Percentiles rank a stretch among this genome's conserved stretches.
Evolutionary conservation across 371 early-diverging fungal species (phyloP).

Genomic region (Neoconidiobolus thromboides): DNA sequence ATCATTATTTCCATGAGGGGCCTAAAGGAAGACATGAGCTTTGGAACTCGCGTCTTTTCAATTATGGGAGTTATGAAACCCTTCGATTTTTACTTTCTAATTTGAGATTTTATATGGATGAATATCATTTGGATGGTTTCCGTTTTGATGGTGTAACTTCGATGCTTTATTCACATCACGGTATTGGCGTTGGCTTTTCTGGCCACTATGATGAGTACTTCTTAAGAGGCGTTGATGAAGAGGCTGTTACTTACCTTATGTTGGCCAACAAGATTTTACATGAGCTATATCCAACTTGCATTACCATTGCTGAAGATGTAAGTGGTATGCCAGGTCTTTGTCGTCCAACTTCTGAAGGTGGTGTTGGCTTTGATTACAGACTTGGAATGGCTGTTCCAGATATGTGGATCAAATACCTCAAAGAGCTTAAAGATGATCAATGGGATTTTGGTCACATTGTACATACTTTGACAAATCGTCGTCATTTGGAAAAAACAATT

Average conservation of each 20-base stretch:
- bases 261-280: slow-evolving; percentile 78
- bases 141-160: slow-evolving; percentile 94
- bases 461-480: slow-evolving; percentile 78
- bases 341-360: slow-evolving; percentile 75
- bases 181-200: slow-evolving; percentile 80
- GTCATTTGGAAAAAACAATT: slow-evolving; percentile 69
- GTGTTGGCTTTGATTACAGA: slow-evolving; percentile 93
- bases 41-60: slow-evolving; percentile 89
- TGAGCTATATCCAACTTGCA: slow-evolving; percentile 44
- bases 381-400: slow-evolving; percentile 94
- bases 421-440: slow-evolving; percentile 78
- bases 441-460: slow-evolving; percentile 80
- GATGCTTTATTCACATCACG: slow-evolving; percentile 91
- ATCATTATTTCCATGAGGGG: slow-evolving; percentile 88
- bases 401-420: slow-evolving; percentile 95
- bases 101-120: slow-evolving; percentile 76
- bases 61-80: slow-evolving; percentile 77
- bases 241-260: slow-evolving; percentile 75
- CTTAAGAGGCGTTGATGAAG: slow-evolving; percentile 59
- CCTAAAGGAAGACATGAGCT: slow-evolving; percentile 69
- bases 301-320: slow-evolving; percentile 93
- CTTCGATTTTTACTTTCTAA: slow-evolving; percentile 86
- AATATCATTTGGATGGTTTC: slow-evolving; percentile 89
- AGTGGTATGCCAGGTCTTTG: slow-evolving; percentile 97
- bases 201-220: slow-evolving; percentile 91